Percentiles rank a stretch among this genome's conserved stretches.
Evolutionary conservation across 2,329 filamentous ascomycete species (phyloP).

Genomic region (Madurella fahalii): DNA sequence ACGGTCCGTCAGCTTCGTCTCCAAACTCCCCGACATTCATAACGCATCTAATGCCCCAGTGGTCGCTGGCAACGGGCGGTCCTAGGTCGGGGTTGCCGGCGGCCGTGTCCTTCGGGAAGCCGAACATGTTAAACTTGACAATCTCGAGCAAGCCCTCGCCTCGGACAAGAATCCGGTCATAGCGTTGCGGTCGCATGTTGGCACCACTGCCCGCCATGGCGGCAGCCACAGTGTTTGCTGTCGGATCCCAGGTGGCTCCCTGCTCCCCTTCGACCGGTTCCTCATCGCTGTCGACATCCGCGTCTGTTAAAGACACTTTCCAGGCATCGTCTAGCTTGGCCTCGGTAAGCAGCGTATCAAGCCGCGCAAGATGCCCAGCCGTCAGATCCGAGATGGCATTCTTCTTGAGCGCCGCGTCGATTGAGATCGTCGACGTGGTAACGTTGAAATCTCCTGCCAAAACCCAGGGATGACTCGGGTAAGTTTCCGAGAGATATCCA

Average conservation of each 20-base stretch:
- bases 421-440: constrained; percentile 53
- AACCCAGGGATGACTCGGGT: constrained; percentile 47
- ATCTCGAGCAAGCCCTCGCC: constrained; percentile 38
- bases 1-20: neutral
- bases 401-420: constrained; percentile 48
- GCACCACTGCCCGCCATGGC: constrained; percentile 43
- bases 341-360: constrained; percentile 45
- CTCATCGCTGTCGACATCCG: constrained; percentile 29
- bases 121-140: constrained; percentile 55
- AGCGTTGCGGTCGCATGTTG: constrained; percentile 58
- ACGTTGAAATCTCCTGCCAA: constrained; percentile 64
- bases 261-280: constrained; percentile 52
- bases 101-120: constrained; percentile 35
- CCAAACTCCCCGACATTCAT: constrained; percentile 28
- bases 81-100: constrained; percentile 10
- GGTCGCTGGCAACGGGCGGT: constrained; percentile 45
- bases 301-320: constrained; percentile 41
- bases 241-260: constrained; percentile 62
- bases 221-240: constrained; percentile 52
- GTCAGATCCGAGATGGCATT: constrained; percentile 52
- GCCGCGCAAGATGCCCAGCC: constrained; percentile 37
- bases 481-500: constrained; percentile 39
- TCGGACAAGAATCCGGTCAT: constrained; percentile 59
- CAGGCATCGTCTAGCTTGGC: constrained; percentile 51
- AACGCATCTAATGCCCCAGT: constrained; percentile 53